phyloP scores from a whole-genome alignment of 2,329 filamentous ascomycete species.

The Sclerotinia borealis region DNA sequence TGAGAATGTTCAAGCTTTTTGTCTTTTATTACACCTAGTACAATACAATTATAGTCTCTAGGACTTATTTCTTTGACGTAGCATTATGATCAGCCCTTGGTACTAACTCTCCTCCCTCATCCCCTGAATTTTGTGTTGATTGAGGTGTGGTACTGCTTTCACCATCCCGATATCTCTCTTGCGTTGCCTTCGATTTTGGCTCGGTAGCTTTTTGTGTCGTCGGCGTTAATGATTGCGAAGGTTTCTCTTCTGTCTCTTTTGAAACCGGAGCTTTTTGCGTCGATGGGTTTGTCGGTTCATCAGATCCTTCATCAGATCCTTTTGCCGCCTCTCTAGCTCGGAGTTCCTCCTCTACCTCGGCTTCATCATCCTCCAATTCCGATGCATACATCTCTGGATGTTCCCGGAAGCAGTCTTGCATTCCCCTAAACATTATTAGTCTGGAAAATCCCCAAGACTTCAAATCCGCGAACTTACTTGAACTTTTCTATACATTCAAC shows the following conservation, averaged over 20 bases:
- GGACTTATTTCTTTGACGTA: conserved; percentile 18
- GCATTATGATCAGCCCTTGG: conserved; percentile 46
- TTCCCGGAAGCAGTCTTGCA: conserved; percentile 94
- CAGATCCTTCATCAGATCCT: conserved; percentile 11
- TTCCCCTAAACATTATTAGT: conserved; percentile 54
- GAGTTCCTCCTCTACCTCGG: conserved; percentile 39
- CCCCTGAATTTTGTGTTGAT: conserved; percentile 11
- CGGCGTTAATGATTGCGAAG: background rate
- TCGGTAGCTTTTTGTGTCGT: conserved; percentile 1
- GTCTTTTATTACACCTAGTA: conserved; percentile 25
- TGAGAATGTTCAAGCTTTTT: background rate
- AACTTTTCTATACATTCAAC: conserved; percentile 98
- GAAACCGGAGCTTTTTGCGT: conserved; percentile 1
- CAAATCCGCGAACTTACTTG: conserved; percentile 59
- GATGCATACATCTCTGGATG: conserved; percentile 91
- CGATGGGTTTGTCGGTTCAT: conserved; percentile 6
- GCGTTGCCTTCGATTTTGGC: background rate
- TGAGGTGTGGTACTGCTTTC: conserved; percentile 17
- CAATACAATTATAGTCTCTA: conserved; percentile 15
- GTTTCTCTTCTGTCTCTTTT: background rate
- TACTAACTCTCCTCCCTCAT: conserved; percentile 40
- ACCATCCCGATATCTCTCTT: background rate
- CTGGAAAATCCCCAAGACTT: conserved; percentile 8
- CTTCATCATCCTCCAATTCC: conserved; percentile 75
- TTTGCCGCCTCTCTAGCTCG: conserved; percentile 22